These are phyloP conservation scores for Bolboschoenoplectus hybrid DNA, from an alignment of 202 grass and related monocot genomes.

Conservation along the genomic window DNA sequence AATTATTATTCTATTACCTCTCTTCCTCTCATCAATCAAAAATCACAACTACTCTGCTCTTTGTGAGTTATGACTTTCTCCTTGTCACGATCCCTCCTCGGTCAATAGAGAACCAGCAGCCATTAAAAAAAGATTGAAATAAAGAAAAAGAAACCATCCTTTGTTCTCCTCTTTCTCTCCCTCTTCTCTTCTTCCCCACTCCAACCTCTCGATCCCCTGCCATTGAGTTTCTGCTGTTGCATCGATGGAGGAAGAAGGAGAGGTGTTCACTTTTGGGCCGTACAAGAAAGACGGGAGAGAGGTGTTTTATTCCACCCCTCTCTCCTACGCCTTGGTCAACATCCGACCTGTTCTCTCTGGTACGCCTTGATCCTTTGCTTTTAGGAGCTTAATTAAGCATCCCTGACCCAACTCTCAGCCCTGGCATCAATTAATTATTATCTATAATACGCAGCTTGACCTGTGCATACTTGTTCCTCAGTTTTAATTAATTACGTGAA, in stretches of 20 bases:
- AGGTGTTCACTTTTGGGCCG: conserved; percentile 59
- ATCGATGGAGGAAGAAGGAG: conserved; percentile 20
- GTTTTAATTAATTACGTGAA: conserved; percentile 2
- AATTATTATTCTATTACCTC: neutral
- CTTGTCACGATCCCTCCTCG: too few relatives aligned
- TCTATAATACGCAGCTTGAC: neutral
- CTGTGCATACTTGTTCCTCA: neutral
- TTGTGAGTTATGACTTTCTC: too few relatives aligned
- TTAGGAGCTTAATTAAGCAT: neutral
- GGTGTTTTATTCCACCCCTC: conserved; percentile 70
- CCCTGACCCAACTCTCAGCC: neutral
- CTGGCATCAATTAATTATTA: neutral
- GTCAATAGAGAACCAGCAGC: neutral
- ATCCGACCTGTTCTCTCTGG: conserved; percentile 76
- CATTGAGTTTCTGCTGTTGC: neutral
- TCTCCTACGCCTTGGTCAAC: conserved; percentile 88
- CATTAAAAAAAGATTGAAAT: neutral
- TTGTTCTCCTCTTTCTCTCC: neutral
- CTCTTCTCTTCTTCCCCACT: neutral
- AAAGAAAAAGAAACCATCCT: neutral
- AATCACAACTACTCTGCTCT: too few relatives aligned
- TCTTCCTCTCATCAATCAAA: too few relatives aligned
- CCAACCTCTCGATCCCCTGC: neutral
- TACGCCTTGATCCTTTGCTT: conserved; percentile 20
- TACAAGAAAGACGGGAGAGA: conserved; percentile 68